Evolutionary conservation across 345 rosid species (phyloP).

Genomic region (Arabidopsis thaliana): DNA sequence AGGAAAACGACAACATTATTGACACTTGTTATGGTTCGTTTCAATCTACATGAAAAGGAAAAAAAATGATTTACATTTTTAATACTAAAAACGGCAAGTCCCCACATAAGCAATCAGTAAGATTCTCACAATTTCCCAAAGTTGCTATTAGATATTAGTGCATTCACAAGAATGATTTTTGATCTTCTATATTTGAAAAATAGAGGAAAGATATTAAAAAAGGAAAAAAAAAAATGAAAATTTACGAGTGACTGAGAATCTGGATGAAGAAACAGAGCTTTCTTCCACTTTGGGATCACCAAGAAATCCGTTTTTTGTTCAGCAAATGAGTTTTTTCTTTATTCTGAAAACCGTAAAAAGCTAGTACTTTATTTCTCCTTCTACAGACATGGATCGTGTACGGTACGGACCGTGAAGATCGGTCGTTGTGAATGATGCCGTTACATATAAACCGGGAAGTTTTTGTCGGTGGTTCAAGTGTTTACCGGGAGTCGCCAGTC

Average conservation of each 20-base stretch:
- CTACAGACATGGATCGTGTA: slow-evolving; percentile 1
- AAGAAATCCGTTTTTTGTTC: slow-evolving; percentile 11
- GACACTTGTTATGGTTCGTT: slow-evolving; percentile 27
- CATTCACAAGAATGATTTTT: slow-evolving; percentile 17
- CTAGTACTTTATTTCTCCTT: not conserved
- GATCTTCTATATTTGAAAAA: slow-evolving; percentile 4
- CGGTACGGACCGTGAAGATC: slow-evolving; percentile 37
- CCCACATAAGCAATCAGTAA: not conserved
- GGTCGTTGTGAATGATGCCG: slow-evolving; percentile 32
- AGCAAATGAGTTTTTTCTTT: slow-evolving; percentile 13
- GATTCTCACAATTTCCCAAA: slow-evolving; percentile 17
- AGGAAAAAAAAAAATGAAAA: slow-evolving; percentile 8
- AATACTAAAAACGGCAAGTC: slow-evolving; percentile 12
- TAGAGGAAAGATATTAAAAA: not conserved
- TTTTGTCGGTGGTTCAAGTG: slow-evolving; percentile 44
- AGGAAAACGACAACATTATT: slow-evolving; percentile 31
- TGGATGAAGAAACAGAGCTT: slow-evolving; percentile 22
- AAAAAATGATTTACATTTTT: not conserved
- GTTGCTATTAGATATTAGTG: slow-evolving; percentile 25
- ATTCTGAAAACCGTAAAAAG: slow-evolving; percentile 34
- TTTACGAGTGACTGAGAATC: slow-evolving; percentile 9
- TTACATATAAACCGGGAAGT: slow-evolving; percentile 37
- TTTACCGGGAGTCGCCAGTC: slow-evolving; percentile 38
- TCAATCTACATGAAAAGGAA: not conserved
- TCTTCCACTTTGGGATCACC: slow-evolving; percentile 19